Evolutionary conservation across 2,329 filamentous ascomycete genomes (phyloP), one percentile per base, ranked within the genome.

Genomic region (Colletotrichum noveboracense): DNA sequence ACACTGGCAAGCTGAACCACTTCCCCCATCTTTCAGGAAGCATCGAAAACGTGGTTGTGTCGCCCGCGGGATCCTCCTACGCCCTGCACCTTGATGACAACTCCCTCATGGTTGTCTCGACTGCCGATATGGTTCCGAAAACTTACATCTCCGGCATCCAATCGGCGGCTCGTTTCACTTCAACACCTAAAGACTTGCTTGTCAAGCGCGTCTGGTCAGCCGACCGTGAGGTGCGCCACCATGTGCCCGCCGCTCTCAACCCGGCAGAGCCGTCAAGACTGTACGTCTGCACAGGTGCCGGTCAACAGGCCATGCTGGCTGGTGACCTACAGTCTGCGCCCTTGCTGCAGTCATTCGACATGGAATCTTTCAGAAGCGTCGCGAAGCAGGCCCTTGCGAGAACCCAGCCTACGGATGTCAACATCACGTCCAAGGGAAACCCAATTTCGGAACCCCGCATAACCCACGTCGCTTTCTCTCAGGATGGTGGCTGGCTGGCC

Each of bases 51-150:
- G 91, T 99, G 58, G 93, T 94, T 6, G 91, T 99, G 38, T 98
- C 96, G 18, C 90, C 93, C 1, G 89, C 88, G 21, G 96, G 97
- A 7, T 91, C 95, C 52, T 93, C 94, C 0, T 99, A 98, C 81
- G 94, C 93, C 6, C 84, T 98, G 28, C 94, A 96, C 78, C 89
- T 98, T 66, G 95, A 96, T 32, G 96, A 98, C 83, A 99, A 99
- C 84, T 98, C 96, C 3, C 89, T 94, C 70, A 96, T 98, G 90
- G 89, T 98, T 8, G 84, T 99, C 18, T 98, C 96, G 3, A 98
- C 97, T 5, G 92, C 95, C 14, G 96, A 98, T 83, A 89, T 98
- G 83, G 93, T 94, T 81, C 95, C 97, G 6, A 95, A 93, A 18
- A 92, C 94, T 21, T 97, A 96, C 80, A 91, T 98, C 74, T 93